Conservation (phyloP, 257 asterid species). For the Solanum chaucha region DNA sequence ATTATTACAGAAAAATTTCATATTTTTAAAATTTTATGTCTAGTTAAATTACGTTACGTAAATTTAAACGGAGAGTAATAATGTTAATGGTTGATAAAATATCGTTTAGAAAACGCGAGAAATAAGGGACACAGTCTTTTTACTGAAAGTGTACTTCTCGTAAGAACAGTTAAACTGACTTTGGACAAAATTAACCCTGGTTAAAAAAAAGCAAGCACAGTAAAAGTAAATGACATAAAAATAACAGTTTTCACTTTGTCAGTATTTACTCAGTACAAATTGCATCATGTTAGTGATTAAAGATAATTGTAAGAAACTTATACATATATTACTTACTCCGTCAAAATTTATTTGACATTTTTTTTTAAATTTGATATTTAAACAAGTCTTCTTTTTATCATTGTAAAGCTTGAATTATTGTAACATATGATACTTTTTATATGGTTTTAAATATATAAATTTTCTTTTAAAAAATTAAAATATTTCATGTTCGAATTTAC, state of each 20-base stretch:
- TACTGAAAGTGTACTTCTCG: background rate
- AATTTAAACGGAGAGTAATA: background rate
- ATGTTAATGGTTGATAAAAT: background rate
- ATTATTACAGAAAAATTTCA: too few relatives aligned
- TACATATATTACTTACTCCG: background rate
- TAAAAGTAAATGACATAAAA: background rate
- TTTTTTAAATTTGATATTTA: background rate
- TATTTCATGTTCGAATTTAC: too few relatives aligned
- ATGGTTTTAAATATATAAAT: too few relatives aligned
- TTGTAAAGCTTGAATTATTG: too few relatives aligned
- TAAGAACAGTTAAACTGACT: background rate
- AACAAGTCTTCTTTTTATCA: background rate
- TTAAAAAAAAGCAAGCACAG: background rate
- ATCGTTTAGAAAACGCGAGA: background rate
- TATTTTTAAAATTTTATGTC: background rate
- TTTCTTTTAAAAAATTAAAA: too few relatives aligned
- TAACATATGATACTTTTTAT: too few relatives aligned
- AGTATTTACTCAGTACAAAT: background rate
- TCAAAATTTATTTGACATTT: background rate
- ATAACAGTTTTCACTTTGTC: background rate
- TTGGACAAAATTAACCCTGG: background rate
- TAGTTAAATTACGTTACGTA: background rate
- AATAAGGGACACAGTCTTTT: background rate
- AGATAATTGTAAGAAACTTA: background rate
- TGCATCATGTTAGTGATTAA: background rate